Conservation (phyloP, 805 yeast genomes). For the Candida orba region DNA sequence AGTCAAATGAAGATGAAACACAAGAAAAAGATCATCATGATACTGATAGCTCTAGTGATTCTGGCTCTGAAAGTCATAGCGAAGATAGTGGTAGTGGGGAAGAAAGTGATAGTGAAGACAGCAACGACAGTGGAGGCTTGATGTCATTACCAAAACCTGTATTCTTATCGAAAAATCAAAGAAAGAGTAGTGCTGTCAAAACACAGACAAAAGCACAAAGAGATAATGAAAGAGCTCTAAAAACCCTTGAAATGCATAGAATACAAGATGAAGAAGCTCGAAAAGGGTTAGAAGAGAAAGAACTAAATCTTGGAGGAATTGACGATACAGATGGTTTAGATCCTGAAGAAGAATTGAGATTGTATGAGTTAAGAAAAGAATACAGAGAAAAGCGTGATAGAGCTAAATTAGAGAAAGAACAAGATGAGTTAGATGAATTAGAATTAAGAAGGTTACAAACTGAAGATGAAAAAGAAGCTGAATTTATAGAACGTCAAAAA, state of each 20-base stretch:
- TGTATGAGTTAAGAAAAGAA: slow-evolving; percentile 48
- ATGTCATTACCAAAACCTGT: slow-evolving; percentile 19
- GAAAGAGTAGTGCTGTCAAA: slow-evolving; percentile 1
- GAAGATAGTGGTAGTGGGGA: slow-evolving; percentile 26
- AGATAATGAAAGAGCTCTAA: slow-evolving; percentile 22
- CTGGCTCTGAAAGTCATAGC: slow-evolving; percentile 7
- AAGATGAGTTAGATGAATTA: slow-evolving; percentile 20
- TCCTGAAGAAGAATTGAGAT: slow-evolving; percentile 48
- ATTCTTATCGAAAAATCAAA: slow-evolving; percentile 15
- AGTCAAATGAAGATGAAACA: slow-evolving; percentile 24
- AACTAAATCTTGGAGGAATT: slow-evolving; percentile 24
- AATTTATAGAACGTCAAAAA: slow-evolving; percentile 12
- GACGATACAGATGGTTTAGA: slow-evolving; percentile 60
- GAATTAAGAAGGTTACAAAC: slow-evolving; percentile 19
- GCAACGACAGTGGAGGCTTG: slow-evolving; percentile 9
- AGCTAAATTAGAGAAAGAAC: slow-evolving; percentile 15
- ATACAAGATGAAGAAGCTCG: slow-evolving; percentile 18
- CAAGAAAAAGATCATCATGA: slow-evolving; percentile 21
- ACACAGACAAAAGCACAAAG: slow-evolving; percentile 10
- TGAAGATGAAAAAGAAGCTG: slow-evolving; percentile 18
- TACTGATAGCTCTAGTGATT: no score
- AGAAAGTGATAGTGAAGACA: slow-evolving; percentile 25
- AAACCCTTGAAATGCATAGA: slow-evolving; percentile 21
- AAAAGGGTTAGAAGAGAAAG: slow-evolving; percentile 16
- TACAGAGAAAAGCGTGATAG: slow-evolving; percentile 30